Evolutionary conservation across 345 rosid genomes (phyloP), one percentile per base, ranked within the genome.

Genomic region (Populus alba): DNA sequence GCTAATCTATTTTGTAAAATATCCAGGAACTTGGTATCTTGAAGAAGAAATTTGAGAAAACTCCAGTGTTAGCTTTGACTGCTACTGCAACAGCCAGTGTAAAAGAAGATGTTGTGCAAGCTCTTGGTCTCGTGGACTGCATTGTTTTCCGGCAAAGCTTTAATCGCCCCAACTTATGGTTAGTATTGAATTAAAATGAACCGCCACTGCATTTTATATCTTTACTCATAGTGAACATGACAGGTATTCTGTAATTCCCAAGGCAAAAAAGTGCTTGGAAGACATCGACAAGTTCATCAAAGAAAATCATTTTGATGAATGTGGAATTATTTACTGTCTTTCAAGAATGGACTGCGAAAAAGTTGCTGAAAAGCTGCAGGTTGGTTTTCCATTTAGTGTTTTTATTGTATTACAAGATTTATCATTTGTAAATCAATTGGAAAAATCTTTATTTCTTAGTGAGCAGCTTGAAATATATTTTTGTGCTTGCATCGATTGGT

Each of bases 1-100:
- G 10, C 76, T 65, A 68, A 77, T 68, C 66, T 53, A 68, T 70
- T 75, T 15, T 74, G 70, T 80, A 77, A 63, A 63, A 72, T 72
- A 69, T 74, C 80, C 90, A 96, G 99, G 95, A 95, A 78, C 98
- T 96, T 79, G 99, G 99, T 81, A 89, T 96, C 77, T 82, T 96
- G 85, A 96, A 96, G 85, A 93, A 92, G 89, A 96, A 90, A 83
- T 96, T 94, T 80, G 94, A 92, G 17, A 87, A 84, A 71, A 92
- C 91, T 83, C 99, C 99, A 10, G 98, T 94, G 67, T 83, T 96
- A 83, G 99, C 99, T 78, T 86, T 96, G 83, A 96, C 99, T 33
- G 99, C 99, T 70, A 96, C 99, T 53, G 99, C 99, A 82, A 96
- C 99, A 47, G 97, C 99, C 74, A 96, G 98, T 85, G 99, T 96